Base-by-base conservation (phyloP, 2,329 filamentous ascomycete species). In the Cladosporium sp. region DNA sequence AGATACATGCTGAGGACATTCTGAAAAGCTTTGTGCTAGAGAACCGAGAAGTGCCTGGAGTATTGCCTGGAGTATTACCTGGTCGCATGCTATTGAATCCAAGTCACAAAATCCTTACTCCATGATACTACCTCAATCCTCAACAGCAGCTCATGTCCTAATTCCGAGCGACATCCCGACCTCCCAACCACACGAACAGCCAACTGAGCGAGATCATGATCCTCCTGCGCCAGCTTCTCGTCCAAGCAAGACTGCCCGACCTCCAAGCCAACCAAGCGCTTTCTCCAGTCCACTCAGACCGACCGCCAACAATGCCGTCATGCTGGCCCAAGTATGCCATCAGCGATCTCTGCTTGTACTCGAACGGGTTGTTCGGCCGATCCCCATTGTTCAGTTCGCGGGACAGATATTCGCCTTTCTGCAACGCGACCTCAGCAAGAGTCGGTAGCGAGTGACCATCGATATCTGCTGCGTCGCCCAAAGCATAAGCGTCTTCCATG, bases 211-310 rank as follows among this genome's bases (percentile, higher is more conserved):
- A 61, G 37, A 71, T 70, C 66, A 69, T 69, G 7, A 67, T 24
- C 57, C 62, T 69, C 32, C 66, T 51, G 20, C 69, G 60, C 67
- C 67, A 70, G 32, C 63, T 68, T 35, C 66, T 55, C 7, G 67
- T 65, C 68, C 68, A 71, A 13, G 61, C 59, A 42, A 68, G 60
- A 51, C 62, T 71, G 0, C 73, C 73, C 47, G 68, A 71, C 48
- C 75, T 66, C 76, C 75, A 78, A 0, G 75, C 75, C 36, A 77
- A 35, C 76, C 75, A 78, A 3, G 76, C 76, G 20, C 66, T 64
- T 8, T 68, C 59, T 0, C 75, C 75, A 7, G 73, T 77, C 72
- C 73, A 77, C 17, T 74, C 68, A 5, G 69, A 61, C 22, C 68
- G 65, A 3, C 75, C 74, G 2, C 67, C 71, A 4, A 76, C 70